These are phyloP conservation scores for Stemphylium vesicarium DNA, from an alignment of 2,329 filamentous ascomycete genomes.

Conservation along the genomic window DNA sequence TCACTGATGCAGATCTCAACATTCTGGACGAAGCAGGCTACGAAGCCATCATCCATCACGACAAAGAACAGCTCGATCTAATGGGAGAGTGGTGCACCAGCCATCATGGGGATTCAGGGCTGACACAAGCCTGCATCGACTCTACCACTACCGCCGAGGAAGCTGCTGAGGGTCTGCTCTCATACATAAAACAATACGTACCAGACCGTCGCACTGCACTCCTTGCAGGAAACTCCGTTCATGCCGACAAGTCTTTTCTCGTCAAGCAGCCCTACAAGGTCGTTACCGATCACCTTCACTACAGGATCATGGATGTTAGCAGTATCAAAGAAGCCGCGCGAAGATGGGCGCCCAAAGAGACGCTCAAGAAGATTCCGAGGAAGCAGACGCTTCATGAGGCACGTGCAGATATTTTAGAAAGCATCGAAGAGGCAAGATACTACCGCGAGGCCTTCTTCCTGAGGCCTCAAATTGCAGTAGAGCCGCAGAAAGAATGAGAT, in stretches of 20 bases:
- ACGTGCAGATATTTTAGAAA: conserved; percentile 89
- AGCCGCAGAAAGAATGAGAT: background rate
- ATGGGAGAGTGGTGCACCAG: conserved; percentile 91
- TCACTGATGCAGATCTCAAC: conserved; percentile 81
- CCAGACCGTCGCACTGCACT: conserved; percentile 71
- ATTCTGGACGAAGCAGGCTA: conserved; percentile 78
- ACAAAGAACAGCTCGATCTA: conserved; percentile 69
- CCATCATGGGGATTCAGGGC: conserved; percentile 80
- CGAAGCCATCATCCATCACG: conserved; percentile 79
- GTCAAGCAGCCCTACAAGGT: conserved; percentile 73
- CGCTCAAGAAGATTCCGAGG: conserved; percentile 67
- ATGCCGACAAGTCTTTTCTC: conserved; percentile 86
- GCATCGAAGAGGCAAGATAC: conserved; percentile 87
- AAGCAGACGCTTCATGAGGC: conserved; percentile 85
- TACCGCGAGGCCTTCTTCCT: conserved; percentile 75
- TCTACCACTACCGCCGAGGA: conserved; percentile 74
- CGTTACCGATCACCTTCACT: conserved; percentile 80
- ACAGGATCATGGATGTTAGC: conserved; percentile 91
- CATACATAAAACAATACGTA: conserved; percentile 76
- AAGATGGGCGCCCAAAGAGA: conserved; percentile 73
- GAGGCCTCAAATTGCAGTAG: conserved; percentile 7
- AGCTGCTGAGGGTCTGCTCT: conserved; percentile 75
- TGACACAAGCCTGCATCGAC: conserved; percentile 75
- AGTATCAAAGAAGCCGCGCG: conserved; percentile 87
- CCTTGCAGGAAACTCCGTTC: conserved; percentile 90